Conservation (phyloP, 2,329 filamentous ascomycete genomes). For the Colletotrichum somersetense region DNA sequence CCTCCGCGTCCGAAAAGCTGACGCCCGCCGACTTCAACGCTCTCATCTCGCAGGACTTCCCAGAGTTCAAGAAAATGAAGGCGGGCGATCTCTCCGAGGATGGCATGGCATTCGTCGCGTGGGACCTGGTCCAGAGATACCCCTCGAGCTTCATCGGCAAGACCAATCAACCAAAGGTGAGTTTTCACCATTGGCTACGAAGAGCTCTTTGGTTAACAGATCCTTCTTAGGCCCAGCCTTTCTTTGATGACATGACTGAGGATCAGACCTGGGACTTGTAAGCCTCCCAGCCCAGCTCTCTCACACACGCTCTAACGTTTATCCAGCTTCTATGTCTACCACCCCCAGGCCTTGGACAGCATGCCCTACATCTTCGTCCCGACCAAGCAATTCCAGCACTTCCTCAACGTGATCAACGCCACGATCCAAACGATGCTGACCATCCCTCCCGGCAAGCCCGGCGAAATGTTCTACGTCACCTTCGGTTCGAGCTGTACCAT, state of each 20-base stretch:
- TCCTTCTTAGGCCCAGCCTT: constrained; percentile 53
- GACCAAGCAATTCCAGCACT: constrained; percentile 71
- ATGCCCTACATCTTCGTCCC: constrained; percentile 76
- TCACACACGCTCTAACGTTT: background rate
- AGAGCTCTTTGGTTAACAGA: constrained; percentile 29
- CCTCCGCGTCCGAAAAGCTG: constrained; percentile 29
- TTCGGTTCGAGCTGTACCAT: constrained; percentile 73
- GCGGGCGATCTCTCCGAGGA: constrained; percentile 44
- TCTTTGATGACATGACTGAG: constrained; percentile 72
- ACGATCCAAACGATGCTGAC: constrained; percentile 65
- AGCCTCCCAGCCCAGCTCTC: constrained; percentile 51
- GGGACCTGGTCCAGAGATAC: constrained; percentile 68
- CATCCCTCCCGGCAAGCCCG: constrained; percentile 67
- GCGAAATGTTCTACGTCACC: constrained; percentile 68
- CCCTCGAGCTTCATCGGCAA: constrained; percentile 70
- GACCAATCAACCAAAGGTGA: constrained; percentile 63
- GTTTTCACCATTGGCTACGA: background rate
- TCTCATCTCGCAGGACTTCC: constrained; percentile 29
- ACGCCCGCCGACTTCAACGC: constrained; percentile 24
- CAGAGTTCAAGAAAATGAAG: constrained; percentile 30
- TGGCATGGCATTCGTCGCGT: constrained; percentile 60
- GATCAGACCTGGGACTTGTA: constrained; percentile 81
- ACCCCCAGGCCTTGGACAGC: constrained; percentile 58
- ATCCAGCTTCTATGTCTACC: constrained; percentile 75
- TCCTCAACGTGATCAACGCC: constrained; percentile 75